Evolutionary conservation across 1,284 basidiomycete species (phyloP).

Genomic region (Puccinia sorghi): DNA sequence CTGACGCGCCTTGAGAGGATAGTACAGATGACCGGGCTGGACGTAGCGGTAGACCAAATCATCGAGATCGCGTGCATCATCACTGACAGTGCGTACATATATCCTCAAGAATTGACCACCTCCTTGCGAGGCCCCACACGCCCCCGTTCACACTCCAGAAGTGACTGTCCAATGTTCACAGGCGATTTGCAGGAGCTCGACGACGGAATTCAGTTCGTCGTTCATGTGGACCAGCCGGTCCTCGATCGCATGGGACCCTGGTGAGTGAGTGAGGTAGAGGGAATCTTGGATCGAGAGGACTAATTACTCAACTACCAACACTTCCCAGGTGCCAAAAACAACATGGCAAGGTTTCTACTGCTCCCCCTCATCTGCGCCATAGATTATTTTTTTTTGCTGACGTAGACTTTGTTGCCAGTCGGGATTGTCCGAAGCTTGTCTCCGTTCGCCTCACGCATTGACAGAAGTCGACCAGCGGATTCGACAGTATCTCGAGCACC

Average conservation of each 20-base stretch:
- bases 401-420: conserved; percentile 11
- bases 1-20: neutral
- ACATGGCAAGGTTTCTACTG: conserved; percentile 32
- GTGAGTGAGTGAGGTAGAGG: neutral
- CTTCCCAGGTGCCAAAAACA: conserved; percentile 41
- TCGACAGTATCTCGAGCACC: conserved; percentile 51
- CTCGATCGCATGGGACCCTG: conserved; percentile 38
- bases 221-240: conserved; percentile 34
- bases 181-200: conserved; percentile 31
- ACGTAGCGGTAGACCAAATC: conserved; percentile 54
- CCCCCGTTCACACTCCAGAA: too few relatives aligned
- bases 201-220: conserved; percentile 37
- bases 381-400: neutral
- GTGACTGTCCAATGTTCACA: too few relatives aligned
- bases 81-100: conserved; percentile 55
- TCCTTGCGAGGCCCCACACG: too few relatives aligned
- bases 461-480: conserved; percentile 30
- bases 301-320: neutral
- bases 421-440: conserved; percentile 23
- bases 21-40: conserved; percentile 57
- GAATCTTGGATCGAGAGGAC: neutral
- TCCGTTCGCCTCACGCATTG: conserved; percentile 51
- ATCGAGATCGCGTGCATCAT: conserved; percentile 58
- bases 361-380: neutral
- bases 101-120: too few relatives aligned